Percentiles rank a stretch among this genome's conserved stretches.
These are phyloP conservation scores for Mallotus japonicus DNA, from an alignment of 441 rosid genomes.

Conservation along the genomic window DNA sequence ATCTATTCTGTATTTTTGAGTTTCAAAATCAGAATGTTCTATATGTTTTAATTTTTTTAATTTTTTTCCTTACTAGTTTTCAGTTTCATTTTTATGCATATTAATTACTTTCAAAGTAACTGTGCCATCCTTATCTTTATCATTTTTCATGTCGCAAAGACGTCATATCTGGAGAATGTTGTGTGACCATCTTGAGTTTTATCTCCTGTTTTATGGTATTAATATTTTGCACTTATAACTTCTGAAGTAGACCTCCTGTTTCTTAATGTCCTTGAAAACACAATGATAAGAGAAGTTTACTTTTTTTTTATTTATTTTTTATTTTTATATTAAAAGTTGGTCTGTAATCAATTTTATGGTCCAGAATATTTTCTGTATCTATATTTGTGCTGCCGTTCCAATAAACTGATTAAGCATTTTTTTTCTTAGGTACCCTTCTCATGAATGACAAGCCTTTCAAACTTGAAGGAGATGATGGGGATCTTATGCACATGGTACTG, in stretches of 20 bases:
- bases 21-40: not conserved
- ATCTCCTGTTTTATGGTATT: not conserved
- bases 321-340: not conserved
- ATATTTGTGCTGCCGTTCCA: not conserved
- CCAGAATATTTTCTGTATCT: not conserved
- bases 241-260: not conserved
- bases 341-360: not conserved
- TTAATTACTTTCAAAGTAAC: not conserved
- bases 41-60: no score
- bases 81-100: not conserved
- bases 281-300: not conserved
- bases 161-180: no score
- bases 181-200: not conserved
- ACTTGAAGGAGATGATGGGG: constrained; percentile 38
- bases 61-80: not conserved
- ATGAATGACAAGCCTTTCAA: constrained; percentile 45
- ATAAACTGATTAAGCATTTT: constrained; percentile 11
- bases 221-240: not conserved
- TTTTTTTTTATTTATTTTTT: not conserved
- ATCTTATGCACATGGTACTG: constrained; percentile 50
- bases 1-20: not conserved
- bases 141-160: no score
- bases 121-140: not conserved
- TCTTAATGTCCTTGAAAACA: constrained; percentile 1
- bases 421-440: constrained; percentile 40